Base-by-base conservation (phyloP, 768 basidiomycete genomes). In the Crepidotus variabilis region DNA sequence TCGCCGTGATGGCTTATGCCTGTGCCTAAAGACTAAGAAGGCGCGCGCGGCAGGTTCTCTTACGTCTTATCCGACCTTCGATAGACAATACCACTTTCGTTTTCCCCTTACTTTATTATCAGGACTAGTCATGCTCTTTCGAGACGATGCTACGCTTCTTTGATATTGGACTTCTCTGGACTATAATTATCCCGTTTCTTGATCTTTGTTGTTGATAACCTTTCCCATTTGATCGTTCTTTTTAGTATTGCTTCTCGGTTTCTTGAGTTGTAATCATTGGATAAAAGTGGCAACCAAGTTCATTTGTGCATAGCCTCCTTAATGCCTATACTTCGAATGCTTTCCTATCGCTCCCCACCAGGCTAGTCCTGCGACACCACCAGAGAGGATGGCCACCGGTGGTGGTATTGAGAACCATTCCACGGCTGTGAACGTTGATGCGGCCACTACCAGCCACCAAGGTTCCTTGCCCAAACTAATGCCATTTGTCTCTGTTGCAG, bases 381-480 rank as follows among this genome's bases (percentile, higher is more conserved):
- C 79, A 4, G 63, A 53, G 14, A 75, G 52, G 52, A 80, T 77
- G 2, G 74, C 73, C 23, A 72, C 57, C 10, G 76, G 70, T 21
- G 78, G 71, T 5, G 75, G 72, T 2, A 71, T 56, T 9, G 62
- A 61, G 60, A 73, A 80, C 72, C 73, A 78, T 59, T 76, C 72
- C 6, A 73, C 71, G 6, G 66, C 69, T 3, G 77, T 73, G 57
- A 75, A 81, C 1, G 75, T 69, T 0, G 66, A 55, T 1, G 71
- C 69, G 1, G 75, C 70, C 46, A 79, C 67, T 16, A 77, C 75
- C 34, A 78, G 65, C 80, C 79, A 81, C 74, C 78, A 81, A 1
- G 78, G 78, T 51, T 81, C 73, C 10, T 66, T 55, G 4, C 65
- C 71, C 52, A 76, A 57, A 50, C 71, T 71, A 10, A 63, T 62